Conservation (phyloP, 2,329 filamentous ascomycete species). For the Cytospora paraplurivora region DNA sequence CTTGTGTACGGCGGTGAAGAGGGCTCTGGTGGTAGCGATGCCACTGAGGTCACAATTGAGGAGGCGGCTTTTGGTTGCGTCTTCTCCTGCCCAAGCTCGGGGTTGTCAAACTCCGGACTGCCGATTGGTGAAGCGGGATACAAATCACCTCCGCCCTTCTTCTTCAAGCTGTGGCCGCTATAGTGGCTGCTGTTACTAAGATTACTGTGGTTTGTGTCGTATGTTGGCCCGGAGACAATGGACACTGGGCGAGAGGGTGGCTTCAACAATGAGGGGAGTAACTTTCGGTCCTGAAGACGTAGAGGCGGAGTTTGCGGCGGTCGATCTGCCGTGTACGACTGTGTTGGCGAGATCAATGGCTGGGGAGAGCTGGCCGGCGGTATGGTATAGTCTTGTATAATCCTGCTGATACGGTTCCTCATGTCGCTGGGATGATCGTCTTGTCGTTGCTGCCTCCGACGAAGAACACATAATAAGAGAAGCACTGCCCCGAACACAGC, state of each 20-base stretch:
- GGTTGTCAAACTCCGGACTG: slow-evolving; percentile 41
- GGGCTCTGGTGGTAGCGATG: slow-evolving; percentile 15
- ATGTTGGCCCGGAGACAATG: slow-evolving; percentile 27
- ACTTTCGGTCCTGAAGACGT: slow-evolving; percentile 49
- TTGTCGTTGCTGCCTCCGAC: slow-evolving; percentile 35
- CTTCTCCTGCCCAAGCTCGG: slow-evolving; percentile 40
- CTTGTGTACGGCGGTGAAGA: slow-evolving; percentile 7
- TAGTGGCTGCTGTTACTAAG: slow-evolving; percentile 20
- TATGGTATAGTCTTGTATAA: slow-evolving; percentile 31
- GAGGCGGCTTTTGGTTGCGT: slow-evolving; percentile 23
- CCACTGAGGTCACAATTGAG: slow-evolving; percentile 1
- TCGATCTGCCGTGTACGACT: slow-evolving; percentile 34
- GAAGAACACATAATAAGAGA: slow-evolving; percentile 43
- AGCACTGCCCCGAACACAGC: slow-evolving; percentile 42
- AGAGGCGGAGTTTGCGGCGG: slow-evolving; percentile 48
- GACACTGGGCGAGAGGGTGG: slow-evolving; percentile 22
- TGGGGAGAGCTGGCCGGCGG: slow-evolving; percentile 40
- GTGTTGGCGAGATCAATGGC: slow-evolving; percentile 45
- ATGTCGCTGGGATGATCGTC: slow-evolving; percentile 28
- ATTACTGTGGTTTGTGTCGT: slow-evolving; percentile 21
- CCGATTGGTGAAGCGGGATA: slow-evolving; percentile 45
- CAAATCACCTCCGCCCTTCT: slow-evolving; percentile 19
- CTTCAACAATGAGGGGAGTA: slow-evolving; percentile 43
- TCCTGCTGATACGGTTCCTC: slow-evolving; percentile 30
- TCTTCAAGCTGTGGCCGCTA: slow-evolving; percentile 21